Percentiles rank a stretch among this genome's conserved stretches.
Evolutionary conservation across 441 rosid genomes (phyloP).

Genomic region (Omphalea diandra): DNA sequence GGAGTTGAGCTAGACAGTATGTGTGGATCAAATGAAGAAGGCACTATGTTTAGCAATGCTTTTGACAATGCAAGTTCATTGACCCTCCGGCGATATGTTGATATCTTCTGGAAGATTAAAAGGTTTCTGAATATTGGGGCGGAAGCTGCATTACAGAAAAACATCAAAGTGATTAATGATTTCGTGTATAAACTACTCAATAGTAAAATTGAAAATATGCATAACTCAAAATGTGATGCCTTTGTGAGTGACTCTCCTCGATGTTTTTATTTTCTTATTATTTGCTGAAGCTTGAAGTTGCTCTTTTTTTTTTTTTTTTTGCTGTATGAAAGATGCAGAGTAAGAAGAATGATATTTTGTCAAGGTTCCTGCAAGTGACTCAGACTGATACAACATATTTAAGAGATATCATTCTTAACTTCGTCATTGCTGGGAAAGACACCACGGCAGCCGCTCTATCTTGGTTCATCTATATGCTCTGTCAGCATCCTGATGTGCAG

Average conservation of each 20-base stretch:
- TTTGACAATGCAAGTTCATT: slow-evolving; percentile 54
- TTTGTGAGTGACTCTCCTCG: slow-evolving; percentile 34
- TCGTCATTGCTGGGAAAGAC: slow-evolving; percentile 55
- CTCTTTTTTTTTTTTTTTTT: neutral
- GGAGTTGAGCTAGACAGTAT: slow-evolving; percentile 50
- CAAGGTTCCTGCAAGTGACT: slow-evolving; percentile 45
- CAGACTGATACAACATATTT: slow-evolving; percentile 37
- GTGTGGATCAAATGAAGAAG: slow-evolving; percentile 53
- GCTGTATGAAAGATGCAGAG: slow-evolving; percentile 13
- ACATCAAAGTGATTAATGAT: slow-evolving; percentile 30
- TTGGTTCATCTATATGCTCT: slow-evolving; percentile 49
- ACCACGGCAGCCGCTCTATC: slow-evolving; percentile 55
- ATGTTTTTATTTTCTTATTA: neutral
- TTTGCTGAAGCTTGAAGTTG: neutral
- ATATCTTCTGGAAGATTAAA: slow-evolving; percentile 43
- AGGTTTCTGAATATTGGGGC: slow-evolving; percentile 46
- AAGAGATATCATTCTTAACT: slow-evolving; percentile 49
- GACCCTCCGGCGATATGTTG: slow-evolving; percentile 47
- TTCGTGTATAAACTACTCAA: slow-evolving; percentile 48
- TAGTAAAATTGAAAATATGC: slow-evolving; percentile 43
- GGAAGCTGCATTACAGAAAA: slow-evolving; percentile 46
- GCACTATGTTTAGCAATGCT: slow-evolving; percentile 33
- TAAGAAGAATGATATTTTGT: slow-evolving; percentile 47
- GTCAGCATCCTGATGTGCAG: slow-evolving; percentile 41
- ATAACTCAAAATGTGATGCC: slow-evolving; percentile 23